These are phyloP conservation scores for Ploettnerulaceae sp. DNA, from an alignment of 2,329 filamentous ascomycete species.

Conservation along the genomic window DNA sequence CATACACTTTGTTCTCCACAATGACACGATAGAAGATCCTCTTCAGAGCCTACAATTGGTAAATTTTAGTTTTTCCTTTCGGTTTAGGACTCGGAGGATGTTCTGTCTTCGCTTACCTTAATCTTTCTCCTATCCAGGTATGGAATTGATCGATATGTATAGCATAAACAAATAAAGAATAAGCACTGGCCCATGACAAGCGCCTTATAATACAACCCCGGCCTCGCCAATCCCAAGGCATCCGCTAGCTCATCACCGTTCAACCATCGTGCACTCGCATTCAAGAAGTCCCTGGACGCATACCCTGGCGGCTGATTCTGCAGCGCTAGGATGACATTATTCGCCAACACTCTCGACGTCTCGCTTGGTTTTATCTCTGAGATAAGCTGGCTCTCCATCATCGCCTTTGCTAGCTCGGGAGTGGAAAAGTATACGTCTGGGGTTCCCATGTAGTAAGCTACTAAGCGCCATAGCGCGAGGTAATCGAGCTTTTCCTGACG, in stretches of 20 bases:
- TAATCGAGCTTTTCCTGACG: conserved; percentile 63
- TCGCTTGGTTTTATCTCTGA: conserved; percentile 62
- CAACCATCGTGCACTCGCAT: conserved; percentile 63
- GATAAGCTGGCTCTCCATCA: conserved; percentile 63
- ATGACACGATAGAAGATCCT: conserved; percentile 53
- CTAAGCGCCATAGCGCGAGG: conserved; percentile 70
- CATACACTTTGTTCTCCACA: conserved; percentile 55
- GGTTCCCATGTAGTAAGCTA: conserved; percentile 66
- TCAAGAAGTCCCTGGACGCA: conserved; percentile 60
- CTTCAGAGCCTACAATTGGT: conserved; percentile 11
- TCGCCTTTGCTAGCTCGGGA: conserved; percentile 49
- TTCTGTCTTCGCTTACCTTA: conserved; percentile 33
- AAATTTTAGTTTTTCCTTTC: background rate
- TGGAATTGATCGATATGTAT: conserved; percentile 44
- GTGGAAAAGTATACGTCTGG: conserved; percentile 58
- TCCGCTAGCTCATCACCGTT: conserved; percentile 62
- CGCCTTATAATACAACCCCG: conserved; percentile 26
- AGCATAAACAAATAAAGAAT: conserved; percentile 33
- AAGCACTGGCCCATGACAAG: conserved; percentile 29
- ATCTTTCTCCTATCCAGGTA: conserved; percentile 46
- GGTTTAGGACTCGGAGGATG: background rate
- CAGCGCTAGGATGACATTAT: conserved; percentile 70
- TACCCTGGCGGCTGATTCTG: conserved; percentile 60
- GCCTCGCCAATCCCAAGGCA: conserved; percentile 40
- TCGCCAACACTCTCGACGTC: conserved; percentile 60